These are phyloP conservation scores for Cryphonectria japonica DNA, from an alignment of 2,329 filamentous ascomycete species.

Conservation along the genomic window DNA sequence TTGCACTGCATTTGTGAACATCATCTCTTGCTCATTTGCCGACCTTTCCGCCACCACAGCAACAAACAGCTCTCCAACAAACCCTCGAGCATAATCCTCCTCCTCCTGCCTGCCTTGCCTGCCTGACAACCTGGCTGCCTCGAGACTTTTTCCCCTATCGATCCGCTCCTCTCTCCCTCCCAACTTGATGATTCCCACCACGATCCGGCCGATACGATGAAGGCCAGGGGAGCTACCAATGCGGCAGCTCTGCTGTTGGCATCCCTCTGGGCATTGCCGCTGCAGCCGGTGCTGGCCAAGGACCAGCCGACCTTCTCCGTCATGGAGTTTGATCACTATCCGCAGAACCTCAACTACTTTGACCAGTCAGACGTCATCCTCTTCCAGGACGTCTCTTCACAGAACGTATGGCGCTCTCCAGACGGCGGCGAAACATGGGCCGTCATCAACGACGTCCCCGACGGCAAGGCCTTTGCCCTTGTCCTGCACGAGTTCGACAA, in stretches of 20 bases:
- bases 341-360: conserved; percentile 82
- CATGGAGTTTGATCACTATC: conserved; percentile 68
- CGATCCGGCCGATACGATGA: conserved; percentile 53
- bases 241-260: conserved; percentile 58
- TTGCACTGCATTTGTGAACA: not conserved
- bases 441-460: conserved; percentile 64
- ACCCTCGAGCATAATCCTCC: not conserved
- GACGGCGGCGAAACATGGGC: conserved; percentile 83
- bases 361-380: conserved; percentile 83
- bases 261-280: conserved; percentile 43
- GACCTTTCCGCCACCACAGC: not conserved
- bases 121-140: not conserved
- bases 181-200: conserved; percentile 49
- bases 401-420: conserved; percentile 74
- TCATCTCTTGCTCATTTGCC: not conserved
- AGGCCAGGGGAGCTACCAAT: conserved; percentile 51
- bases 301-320: conserved; percentile 68
- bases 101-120: not conserved
- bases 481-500: conserved; percentile 79
- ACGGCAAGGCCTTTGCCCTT: conserved; percentile 65
- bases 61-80: not conserved
- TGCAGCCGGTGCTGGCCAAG: conserved; percentile 54
- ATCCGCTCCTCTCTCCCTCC: not conserved
- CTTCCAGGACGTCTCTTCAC: conserved; percentile 67
- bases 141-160: not conserved